Base-by-base conservation (phyloP, 2,329 filamentous ascomycete genomes). In the Salinomyces thailandicus region DNA sequence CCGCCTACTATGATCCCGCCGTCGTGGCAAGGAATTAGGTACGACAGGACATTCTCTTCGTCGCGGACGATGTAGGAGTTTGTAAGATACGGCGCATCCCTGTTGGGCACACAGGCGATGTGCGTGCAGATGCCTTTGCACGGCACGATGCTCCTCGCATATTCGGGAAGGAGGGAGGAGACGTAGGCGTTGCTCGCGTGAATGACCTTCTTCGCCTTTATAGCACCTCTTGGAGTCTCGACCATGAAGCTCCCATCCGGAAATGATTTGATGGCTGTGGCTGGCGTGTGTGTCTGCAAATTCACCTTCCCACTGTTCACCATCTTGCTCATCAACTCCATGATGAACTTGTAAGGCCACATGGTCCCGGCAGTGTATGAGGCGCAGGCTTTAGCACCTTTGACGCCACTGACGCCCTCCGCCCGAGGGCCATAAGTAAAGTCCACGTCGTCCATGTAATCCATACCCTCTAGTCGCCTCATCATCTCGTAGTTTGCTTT, bases 281-380 rank as follows among this genome's bases (percentile, higher is more conserved):
- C 80, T 0, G 79, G 72, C 8, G 81, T 85, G 41, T 69, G 73
- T 4, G 79, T 85, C 58, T 85, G 81, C 18, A 86, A 63, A 48
- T 85, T 85, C 47, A 85, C 75, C 4, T 22, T 33, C n/a, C 52
- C 58, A 1, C 56, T 55, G 17, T 63, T 54, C 4, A 69, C 52
- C 0, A 81, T 67, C 8, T 62, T 58, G 54, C 81, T 74, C 1
- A 93, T 62, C 0, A 86, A 66, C 60, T 13, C 31, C 31, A 33
- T 33, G 31, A 93, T 77, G 13, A 93, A 72, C 61, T 91, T 93
- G 59, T 93, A 93, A 0, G 85, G 85, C 81, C 81, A 87, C 31
- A 85, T 55, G 46, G 75, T 76, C 0, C 77, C 81, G 0, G 83
- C 82, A 28, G 73, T 63, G 28, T 64, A 63, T 42, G 79, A 79